phyloP scores from a whole-genome alignment of 164 flowering plant species.

The Cinnamomum micranthum region DNA sequence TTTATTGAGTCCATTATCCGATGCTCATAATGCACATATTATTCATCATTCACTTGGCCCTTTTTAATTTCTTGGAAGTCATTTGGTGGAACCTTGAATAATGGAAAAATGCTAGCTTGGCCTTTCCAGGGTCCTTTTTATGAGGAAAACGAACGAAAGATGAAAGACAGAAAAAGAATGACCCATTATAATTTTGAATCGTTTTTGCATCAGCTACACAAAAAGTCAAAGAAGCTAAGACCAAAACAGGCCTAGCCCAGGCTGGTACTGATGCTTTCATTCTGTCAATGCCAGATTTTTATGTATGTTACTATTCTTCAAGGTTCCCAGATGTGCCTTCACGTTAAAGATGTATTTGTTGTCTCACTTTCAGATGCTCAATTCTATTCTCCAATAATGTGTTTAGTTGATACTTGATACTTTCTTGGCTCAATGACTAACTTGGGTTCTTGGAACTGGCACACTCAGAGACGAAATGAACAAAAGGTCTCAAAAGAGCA shows the following conservation, averaged over 20 bases:
- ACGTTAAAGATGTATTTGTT: neutral
- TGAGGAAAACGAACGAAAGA: neutral
- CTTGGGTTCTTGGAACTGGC: conserved; percentile 6
- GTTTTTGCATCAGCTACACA: too few species aligned
- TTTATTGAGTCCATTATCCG: too few species aligned
- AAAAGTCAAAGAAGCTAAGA: too few species aligned
- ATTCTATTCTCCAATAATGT: too few species aligned
- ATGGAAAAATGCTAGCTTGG: too few species aligned
- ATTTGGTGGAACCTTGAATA: neutral
- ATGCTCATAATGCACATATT: too few species aligned
- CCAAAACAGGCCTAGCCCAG: neutral
- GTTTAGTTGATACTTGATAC: neutral
- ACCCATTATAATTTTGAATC: too few species aligned
- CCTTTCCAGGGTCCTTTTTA: too few species aligned
- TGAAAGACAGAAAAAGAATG: neutral
- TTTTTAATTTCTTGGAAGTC: neutral
- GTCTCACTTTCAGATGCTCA: neutral
- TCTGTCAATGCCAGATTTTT: neutral
- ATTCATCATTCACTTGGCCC: neutral
- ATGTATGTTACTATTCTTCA: neutral
- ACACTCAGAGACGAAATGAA: conserved; percentile 43
- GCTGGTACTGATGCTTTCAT: neutral
- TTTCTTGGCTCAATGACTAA: neutral
- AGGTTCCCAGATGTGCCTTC: neutral
- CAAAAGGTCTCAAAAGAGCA: conserved; percentile 40